Conservation (phyloP, 2,329 filamentous ascomycete species). For the Trematosphaeria pertusa region DNA sequence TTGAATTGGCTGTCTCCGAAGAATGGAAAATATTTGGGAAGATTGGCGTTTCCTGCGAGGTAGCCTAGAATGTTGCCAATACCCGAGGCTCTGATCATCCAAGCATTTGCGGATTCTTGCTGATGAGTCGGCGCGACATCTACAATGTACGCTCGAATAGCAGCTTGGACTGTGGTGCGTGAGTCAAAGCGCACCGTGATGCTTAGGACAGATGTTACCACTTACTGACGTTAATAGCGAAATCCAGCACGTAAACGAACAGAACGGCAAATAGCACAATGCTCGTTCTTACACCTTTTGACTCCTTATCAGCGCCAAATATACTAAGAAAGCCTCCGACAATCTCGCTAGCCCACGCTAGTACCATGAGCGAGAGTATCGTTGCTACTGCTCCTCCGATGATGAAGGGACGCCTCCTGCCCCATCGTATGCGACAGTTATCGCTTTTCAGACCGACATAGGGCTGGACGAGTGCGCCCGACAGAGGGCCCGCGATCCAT, state of each 20-base stretch:
- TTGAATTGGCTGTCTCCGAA: slow-evolving; percentile 92
- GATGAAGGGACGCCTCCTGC: slow-evolving; percentile 61
- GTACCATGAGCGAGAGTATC: slow-evolving; percentile 56
- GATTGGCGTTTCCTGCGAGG: slow-evolving; percentile 81
- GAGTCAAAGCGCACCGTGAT: slow-evolving; percentile 1
- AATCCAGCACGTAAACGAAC: slow-evolving; percentile 89
- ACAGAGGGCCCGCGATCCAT: slow-evolving; percentile 64
- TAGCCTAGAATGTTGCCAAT: slow-evolving; percentile 92
- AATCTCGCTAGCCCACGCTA: slow-evolving; percentile 60
- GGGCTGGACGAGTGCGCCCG: slow-evolving; percentile 61
- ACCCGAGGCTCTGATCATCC: slow-evolving; percentile 86
- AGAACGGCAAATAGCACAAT: slow-evolving; percentile 82
- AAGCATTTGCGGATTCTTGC: slow-evolving; percentile 91
- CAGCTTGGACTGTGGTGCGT: slow-evolving; percentile 75
- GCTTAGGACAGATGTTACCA: slow-evolving; percentile 15
- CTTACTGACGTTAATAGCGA: slow-evolving; percentile 89
- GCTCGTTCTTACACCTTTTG: slow-evolving; percentile 66
- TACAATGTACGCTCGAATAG: slow-evolving; percentile 89
- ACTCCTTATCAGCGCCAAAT: slow-evolving; percentile 74
- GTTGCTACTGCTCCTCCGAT: slow-evolving; percentile 57
- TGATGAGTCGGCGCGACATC: slow-evolving; percentile 92
- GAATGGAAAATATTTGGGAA: slow-evolving; percentile 77
- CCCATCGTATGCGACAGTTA: slow-evolving; percentile 55
- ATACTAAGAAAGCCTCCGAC: slow-evolving; percentile 71
- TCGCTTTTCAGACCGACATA: slow-evolving; percentile 63